Conservation (phyloP, 495 filamentous ascomycete genomes). For the Lindgomyces ingoldianus region DNA sequence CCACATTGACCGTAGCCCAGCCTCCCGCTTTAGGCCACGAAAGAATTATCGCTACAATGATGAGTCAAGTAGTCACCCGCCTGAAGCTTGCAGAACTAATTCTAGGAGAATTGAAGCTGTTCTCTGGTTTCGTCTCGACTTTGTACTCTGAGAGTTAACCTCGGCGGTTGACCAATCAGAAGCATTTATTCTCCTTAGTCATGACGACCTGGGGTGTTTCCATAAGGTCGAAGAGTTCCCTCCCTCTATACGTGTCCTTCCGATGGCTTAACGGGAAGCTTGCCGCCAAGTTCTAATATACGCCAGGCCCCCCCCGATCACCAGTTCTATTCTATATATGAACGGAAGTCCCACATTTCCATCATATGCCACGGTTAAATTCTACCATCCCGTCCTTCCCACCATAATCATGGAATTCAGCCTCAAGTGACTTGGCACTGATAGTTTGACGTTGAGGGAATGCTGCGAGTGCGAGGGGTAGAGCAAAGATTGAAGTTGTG, state of each 20-base stretch:
- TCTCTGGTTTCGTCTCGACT: conserved; percentile 6
- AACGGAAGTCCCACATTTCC: not conserved
- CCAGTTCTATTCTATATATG: not conserved
- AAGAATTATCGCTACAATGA: not conserved
- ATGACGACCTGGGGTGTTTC: not conserved
- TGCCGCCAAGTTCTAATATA: too few species aligned
- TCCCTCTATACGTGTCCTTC: not conserved
- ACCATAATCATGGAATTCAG: conserved; percentile 78
- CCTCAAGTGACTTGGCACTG: conserved; percentile 68
- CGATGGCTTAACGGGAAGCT: not conserved
- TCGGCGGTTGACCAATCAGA: conserved; percentile 14
- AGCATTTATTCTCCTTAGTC: not conserved
- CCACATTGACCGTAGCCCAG: conserved; percentile 30
- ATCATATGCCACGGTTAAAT: conserved; percentile 86
- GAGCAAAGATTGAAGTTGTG: conserved; percentile 74
- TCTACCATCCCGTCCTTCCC: conserved; percentile 75
- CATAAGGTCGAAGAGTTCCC: not conserved
- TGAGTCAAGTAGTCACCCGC: conserved; percentile 9
- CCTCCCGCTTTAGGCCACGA: not conserved
- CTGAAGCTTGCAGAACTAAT: not conserved
- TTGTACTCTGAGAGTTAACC: not conserved
- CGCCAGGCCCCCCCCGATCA: not conserved
- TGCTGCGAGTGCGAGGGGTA: conserved; percentile 83
- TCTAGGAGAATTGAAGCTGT: not conserved
- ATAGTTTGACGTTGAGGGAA: conserved; percentile 90